A percentile compares a stretch with the other conserved stretches of the same genome.
Evolutionary conservation across 75 land plant genomes (phyloP).

Genomic region (Picea sitchensis): DNA sequence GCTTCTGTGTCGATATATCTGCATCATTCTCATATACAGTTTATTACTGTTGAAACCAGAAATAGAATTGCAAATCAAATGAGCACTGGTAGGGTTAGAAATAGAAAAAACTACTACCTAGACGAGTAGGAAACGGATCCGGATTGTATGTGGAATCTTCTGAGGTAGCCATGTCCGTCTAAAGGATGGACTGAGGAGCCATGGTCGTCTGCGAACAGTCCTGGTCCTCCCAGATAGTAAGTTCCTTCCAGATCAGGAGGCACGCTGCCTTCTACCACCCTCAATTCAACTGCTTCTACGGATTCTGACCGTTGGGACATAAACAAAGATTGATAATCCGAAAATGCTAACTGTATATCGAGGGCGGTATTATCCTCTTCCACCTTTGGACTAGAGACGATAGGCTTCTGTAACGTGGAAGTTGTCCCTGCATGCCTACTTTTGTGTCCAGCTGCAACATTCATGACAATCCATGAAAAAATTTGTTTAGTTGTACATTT

Average conservation of each 20-base stretch:
- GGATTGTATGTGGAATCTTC: constrained; percentile 30
- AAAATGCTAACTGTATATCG: constrained; percentile 29
- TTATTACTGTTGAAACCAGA: not conserved
- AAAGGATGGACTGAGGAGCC: constrained; percentile 79
- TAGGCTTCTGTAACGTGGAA: too few species aligned
- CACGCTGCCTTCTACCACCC: constrained; percentile 41
- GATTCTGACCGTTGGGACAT: constrained; percentile 59
- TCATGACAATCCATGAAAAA: too few species aligned
- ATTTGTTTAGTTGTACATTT: too few species aligned
- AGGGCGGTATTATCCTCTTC: not conserved
- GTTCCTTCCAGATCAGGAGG: constrained; percentile 66
- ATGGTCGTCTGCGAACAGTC: constrained; percentile 61
- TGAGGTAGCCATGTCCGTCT: constrained; percentile 79
- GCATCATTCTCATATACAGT: not conserved
- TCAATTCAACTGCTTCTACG: constrained; percentile 29
- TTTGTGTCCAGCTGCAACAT: too few species aligned
- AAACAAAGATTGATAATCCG: constrained; percentile 74
- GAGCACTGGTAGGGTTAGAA: not conserved
- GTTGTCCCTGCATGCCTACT: too few species aligned
- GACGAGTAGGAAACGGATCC: constrained; percentile 42
- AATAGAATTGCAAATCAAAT: not conserved
- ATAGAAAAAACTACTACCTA: constrained; percentile 14
- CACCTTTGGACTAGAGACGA: too few species aligned
- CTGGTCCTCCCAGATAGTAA: constrained; percentile 74
- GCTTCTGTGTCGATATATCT: constrained; percentile 65